phyloP scores from a whole-genome alignment of 2,329 filamentous ascomycete genomes.

The Neofusicoccum laricinum region DNA sequence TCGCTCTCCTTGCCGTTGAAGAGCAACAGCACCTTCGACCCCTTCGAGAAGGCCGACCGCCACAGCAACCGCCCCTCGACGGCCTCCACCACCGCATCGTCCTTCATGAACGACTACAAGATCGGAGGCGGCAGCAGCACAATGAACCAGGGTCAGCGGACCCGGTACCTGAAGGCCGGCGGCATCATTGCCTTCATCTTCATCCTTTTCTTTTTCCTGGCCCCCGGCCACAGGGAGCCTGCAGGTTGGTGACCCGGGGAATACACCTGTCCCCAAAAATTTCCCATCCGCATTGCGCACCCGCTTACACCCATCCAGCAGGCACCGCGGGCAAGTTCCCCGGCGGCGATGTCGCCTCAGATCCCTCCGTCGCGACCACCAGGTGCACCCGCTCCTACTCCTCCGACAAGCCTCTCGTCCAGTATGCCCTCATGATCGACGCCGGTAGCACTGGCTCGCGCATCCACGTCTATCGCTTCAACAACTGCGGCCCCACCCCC shows the following conservation, averaged over 20 bases:
- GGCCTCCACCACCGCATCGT: slow-evolving; percentile 30
- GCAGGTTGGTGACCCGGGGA: neutral
- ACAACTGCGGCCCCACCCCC: slow-evolving; percentile 94
- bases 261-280: neutral
- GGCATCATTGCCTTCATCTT: slow-evolving; percentile 58
- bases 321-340: slow-evolving; percentile 20
- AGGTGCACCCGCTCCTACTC: slow-evolving; percentile 82
- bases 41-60: slow-evolving; percentile 47
- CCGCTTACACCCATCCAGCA: neutral
- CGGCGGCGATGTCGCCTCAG: slow-evolving; percentile 43
- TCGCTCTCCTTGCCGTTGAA: slow-evolving; percentile 51
- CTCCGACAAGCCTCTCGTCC: slow-evolving; percentile 86
- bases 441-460: slow-evolving; percentile 96
- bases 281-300: neutral
- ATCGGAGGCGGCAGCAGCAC: slow-evolving; percentile 30
- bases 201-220: slow-evolving; percentile 56
- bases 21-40: slow-evolving; percentile 36
- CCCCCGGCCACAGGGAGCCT: slow-evolving; percentile 35
- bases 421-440: slow-evolving; percentile 98
- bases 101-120: slow-evolving; percentile 44
- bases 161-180: slow-evolving; percentile 61
- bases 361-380: slow-evolving; percentile 63
- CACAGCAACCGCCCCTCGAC: slow-evolving; percentile 31
- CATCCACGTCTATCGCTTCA: slow-evolving; percentile 98
- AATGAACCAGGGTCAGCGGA: slow-evolving; percentile 62